Base-by-base conservation (phyloP, 805 yeast species). In the Candida ortonii region DNA sequence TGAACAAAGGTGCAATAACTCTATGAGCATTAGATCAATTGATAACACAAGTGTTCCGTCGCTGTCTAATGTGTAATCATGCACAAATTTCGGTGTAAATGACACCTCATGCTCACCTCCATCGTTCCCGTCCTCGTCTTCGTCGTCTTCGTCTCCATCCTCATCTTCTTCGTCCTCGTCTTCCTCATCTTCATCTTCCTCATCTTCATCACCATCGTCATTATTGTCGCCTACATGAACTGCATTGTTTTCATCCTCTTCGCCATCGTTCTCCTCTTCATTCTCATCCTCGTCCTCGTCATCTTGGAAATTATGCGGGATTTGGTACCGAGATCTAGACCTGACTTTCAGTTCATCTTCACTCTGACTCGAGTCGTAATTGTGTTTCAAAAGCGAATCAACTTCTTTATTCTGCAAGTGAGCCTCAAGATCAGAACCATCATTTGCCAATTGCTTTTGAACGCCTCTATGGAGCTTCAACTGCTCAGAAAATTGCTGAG, bases 401-500 rank as follows among this genome's bases (percentile, higher is more conserved):
- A n/a, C n/a, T n/a, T n/a, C n/a, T 21, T 11, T 9, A 7, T 7
- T 11, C 14, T 19, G 34, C 17, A 14, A 12, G 8, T 33, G 16
- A 26, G 16, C 15, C n/a, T n/a, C n/a, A n/a, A n/a, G n/a, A n/a
- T n/a, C n/a, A n/a, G n/a, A n/a, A n/a, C n/a, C n/a, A n/a, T n/a
- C n/a, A n/a, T 12, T 16, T 13, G 28, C 27, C 13, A 30, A 5
- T 1, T 25, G 34, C 10, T 25, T 35, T 1, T 16, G 4, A 7
- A 38, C 34, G 21, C 45, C 31, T 21, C 28, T 39, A 27, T 50
- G 53, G 6, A 23, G 30, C 15, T 38, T 39, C 25, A 54, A 38
- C 7, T 49, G 43, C 16, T 57, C 59, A 7, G 61, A 34, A 3
- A 76, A 56, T 0, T 49, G 39, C 1, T 59, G 44, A 7, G 71